Percentiles rank a stretch among this genome's conserved stretches.
Conservation (phyloP, 331 rosid genomes). For the Telfairia occidentalis region DNA sequence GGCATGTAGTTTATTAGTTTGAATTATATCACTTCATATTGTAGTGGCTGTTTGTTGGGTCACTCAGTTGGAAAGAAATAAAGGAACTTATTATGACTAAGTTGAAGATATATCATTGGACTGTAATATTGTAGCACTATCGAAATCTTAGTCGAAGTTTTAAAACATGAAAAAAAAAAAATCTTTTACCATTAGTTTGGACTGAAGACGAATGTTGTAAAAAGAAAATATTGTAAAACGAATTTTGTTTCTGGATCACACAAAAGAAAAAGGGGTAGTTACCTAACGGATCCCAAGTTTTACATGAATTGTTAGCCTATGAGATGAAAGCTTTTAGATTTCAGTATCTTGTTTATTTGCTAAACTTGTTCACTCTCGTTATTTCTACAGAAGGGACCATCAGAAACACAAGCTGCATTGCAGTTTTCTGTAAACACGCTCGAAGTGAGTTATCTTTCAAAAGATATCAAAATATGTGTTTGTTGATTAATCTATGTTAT, state of each 20-base stretch:
- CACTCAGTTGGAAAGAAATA: not conserved
- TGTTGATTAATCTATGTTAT: not conserved
- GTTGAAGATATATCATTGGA: not conserved
- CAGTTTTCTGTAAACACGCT: conserved; percentile 80
- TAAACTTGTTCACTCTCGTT: not conserved
- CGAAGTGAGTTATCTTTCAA: conserved; percentile 32
- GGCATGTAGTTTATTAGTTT: conserved; percentile 28
- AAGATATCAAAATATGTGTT: not conserved
- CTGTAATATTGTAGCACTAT: not conserved
- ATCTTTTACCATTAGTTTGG: not conserved
- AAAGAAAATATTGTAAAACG: not conserved
- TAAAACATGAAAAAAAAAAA: not conserved
- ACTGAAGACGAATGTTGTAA: not conserved
- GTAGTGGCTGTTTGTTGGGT: not conserved
- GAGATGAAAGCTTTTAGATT: not conserved
- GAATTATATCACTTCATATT: conserved; percentile 14
- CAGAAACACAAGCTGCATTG: conserved; percentile 88
- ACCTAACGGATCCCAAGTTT: not conserved
- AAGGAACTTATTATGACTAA: not conserved
- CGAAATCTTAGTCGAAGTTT: not conserved
- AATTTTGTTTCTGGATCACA: not conserved
- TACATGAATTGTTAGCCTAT: not conserved
- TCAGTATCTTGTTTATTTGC: not conserved
- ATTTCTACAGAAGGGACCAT: conserved; percentile 67
- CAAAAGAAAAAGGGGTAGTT: not conserved